Conservation (phyloP, 1,284 basidiomycete species). For the Pseudozyma tsukubaensis region DNA sequence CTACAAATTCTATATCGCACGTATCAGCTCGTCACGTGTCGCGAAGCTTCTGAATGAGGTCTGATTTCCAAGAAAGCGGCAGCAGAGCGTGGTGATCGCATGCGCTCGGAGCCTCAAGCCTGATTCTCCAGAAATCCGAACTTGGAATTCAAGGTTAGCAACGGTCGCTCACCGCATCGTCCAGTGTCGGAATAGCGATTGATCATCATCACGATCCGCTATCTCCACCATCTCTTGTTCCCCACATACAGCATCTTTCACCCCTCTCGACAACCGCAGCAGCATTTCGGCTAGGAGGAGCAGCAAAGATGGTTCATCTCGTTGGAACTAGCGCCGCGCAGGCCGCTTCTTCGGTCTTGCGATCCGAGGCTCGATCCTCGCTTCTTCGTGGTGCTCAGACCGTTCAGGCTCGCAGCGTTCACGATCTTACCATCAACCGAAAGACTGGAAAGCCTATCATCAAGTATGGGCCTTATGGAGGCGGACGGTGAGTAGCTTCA, state of each 20-base stretch:
- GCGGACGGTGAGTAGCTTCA: constrained; percentile 62
- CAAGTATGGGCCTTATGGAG: constrained; percentile 64
- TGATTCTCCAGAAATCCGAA: constrained; percentile 4
- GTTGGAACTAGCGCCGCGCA: constrained; percentile 44
- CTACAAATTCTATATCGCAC: constrained; percentile 11
- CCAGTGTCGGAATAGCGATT: constrained; percentile 26
- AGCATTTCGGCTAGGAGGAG: constrained; percentile 2
- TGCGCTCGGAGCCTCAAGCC: constrained; percentile 16
- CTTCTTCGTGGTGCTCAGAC: constrained; percentile 43
- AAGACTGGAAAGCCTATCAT: constrained; percentile 66
- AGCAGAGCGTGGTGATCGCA: constrained; percentile 37
- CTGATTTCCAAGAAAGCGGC: constrained; percentile 5
- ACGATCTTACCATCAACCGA: constrained; percentile 67
- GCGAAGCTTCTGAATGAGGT: not conserved
- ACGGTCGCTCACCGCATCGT: constrained; percentile 5
- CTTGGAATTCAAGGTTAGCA: constrained; percentile 1
- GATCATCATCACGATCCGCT: constrained; percentile 21
- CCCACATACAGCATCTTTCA: constrained; percentile 1
- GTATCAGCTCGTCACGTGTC: constrained; percentile 24
- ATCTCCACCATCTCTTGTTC: constrained; percentile 1
- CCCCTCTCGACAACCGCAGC: not conserved
- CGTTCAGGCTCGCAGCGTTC: constrained; percentile 49
- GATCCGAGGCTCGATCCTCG: constrained; percentile 40
- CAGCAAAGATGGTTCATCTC: constrained; percentile 46
- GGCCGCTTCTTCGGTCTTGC: constrained; percentile 37